Conservation (phyloP, 257 asterid species). For the Hygrophila difformis region DNA sequence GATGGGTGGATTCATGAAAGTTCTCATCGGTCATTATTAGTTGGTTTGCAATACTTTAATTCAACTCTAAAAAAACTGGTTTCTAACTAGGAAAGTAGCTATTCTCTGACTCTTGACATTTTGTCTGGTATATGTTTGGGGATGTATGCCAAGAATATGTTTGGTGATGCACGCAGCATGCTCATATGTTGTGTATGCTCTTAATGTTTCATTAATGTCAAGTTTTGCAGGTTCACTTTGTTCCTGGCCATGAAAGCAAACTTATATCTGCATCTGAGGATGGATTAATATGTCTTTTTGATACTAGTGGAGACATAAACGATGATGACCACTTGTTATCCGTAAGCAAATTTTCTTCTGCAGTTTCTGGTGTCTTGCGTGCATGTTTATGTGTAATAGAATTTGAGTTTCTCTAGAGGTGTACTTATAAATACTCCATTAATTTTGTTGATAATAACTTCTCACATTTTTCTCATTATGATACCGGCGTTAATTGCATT, state of each 20-base stretch:
- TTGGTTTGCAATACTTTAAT: too few relatives aligned
- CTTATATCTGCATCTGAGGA: conserved; percentile 90
- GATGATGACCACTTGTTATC: conserved; percentile 85
- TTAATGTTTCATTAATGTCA: background rate
- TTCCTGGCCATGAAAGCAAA: conserved; percentile 71
- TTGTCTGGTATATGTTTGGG: too few relatives aligned
- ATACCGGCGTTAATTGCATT: too few relatives aligned
- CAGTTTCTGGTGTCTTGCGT: conserved; percentile 3
- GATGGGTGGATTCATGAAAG: too few relatives aligned
- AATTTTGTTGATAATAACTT: background rate
- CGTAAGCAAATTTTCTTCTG: conserved; percentile 36
- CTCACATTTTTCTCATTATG: background rate
- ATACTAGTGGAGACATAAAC: conserved; percentile 70
- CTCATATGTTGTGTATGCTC: too few relatives aligned
- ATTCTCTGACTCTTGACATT: too few relatives aligned
- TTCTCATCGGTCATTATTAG: too few relatives aligned
- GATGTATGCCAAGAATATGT: too few relatives aligned
- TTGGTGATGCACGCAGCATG: too few relatives aligned
- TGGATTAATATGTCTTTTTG: conserved; percentile 91
- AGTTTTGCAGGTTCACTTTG: conserved; percentile 61
- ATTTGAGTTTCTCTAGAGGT: conserved; percentile 4
- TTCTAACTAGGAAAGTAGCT: too few relatives aligned
- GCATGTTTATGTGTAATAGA: background rate
- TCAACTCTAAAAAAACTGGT: too few relatives aligned
- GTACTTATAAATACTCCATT: conserved; percentile 1